Percentiles rank a stretch among this genome's conserved stretches.
phyloP scores from a whole-genome alignment of 805 yeast genomes.

The Saccharomycopsis javanensis region DNA sequence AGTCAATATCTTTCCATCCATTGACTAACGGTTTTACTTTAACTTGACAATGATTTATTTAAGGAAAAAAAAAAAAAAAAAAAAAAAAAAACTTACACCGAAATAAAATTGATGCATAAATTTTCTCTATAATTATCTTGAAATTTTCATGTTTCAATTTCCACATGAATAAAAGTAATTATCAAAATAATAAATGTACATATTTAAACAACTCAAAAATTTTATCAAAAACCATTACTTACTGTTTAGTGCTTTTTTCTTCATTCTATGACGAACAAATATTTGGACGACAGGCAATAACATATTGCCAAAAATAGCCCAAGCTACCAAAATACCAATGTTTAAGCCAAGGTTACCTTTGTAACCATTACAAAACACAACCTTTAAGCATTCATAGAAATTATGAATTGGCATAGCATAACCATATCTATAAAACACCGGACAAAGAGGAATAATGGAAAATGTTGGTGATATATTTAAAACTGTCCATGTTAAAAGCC shows the following conservation, averaged over 20 bases:
- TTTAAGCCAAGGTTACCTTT: slow-evolving; percentile 51
- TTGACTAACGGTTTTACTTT: neutral
- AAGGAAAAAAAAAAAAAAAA: too few species aligned
- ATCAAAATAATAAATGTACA: too few species aligned
- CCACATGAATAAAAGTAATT: neutral
- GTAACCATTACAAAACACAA: slow-evolving; percentile 46
- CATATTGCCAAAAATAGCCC: slow-evolving; percentile 46
- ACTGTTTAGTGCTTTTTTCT: slow-evolving; percentile 23
- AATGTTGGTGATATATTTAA: slow-evolving; percentile 61
- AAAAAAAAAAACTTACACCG: neutral
- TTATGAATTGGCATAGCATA: slow-evolving; percentile 64
- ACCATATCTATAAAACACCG: slow-evolving; percentile 43
- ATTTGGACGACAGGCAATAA: slow-evolving; percentile 37
- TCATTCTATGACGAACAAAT: slow-evolving; percentile 32
- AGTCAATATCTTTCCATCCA: too few species aligned
- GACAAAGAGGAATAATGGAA: slow-evolving; percentile 49
- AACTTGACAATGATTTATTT: too few species aligned
- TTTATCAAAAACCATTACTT: too few species aligned
- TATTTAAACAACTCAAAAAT: too few species aligned
- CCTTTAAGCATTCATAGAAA: slow-evolving; percentile 50
- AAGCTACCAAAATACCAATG: slow-evolving; percentile 48
- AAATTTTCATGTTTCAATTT: neutral
- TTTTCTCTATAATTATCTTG: neutral
- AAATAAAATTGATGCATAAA: neutral
- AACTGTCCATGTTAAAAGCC: slow-evolving; percentile 65